Base-by-base conservation (phyloP, 2,329 filamentous ascomycete genomes). In the Pezicula rhizophila region DNA sequence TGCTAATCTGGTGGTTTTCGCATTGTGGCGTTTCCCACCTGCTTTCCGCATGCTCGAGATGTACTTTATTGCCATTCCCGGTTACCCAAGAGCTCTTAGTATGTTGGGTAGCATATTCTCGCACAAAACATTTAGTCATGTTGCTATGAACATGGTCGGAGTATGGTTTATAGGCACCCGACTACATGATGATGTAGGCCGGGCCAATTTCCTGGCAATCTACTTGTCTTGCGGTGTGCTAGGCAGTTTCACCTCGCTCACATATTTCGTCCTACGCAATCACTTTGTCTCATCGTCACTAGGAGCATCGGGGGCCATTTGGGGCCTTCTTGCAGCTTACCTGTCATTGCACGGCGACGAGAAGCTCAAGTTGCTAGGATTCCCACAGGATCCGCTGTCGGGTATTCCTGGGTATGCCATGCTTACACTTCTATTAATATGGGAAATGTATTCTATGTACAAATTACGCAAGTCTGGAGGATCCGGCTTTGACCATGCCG, bases 111-210 rank as follows among this genome's bases (percentile, higher is more conserved):
- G 80, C 56, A 70, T 79, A 44, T 87, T 90, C 69, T 86, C 82
- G 17, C 88, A 93, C 68, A 78, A 85, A 47, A 68, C 66, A 3
- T 55, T 82, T 15, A 60, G 66, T 42, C 88, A 93, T 64, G 64
- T 87, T 34, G 51, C 73, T 20, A 62, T 73, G 38, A 92, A 92
- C 67, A 82, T 87, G 77, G 57, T 75, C 8, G 70, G 77, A 37
- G 70, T 92, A 4, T 84, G 75, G 71, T 70, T 87, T 59, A 72
- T 89, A 15, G 88, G 86, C 20, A 76, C 77, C 8, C 72, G 76
- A 1, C 70, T 89, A 31, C 84, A 88, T 66, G 82, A 88, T 52
- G 83, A 89, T 57, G 69, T 89, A 23, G 85, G 84, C 10, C 75
- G 85, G 10, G 83, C 77, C 12, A 74, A 78, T 48, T 89, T 89